phyloP scores from a whole-genome alignment of 176 grass and related monocot genomes.

The Avena eriantha region DNA sequence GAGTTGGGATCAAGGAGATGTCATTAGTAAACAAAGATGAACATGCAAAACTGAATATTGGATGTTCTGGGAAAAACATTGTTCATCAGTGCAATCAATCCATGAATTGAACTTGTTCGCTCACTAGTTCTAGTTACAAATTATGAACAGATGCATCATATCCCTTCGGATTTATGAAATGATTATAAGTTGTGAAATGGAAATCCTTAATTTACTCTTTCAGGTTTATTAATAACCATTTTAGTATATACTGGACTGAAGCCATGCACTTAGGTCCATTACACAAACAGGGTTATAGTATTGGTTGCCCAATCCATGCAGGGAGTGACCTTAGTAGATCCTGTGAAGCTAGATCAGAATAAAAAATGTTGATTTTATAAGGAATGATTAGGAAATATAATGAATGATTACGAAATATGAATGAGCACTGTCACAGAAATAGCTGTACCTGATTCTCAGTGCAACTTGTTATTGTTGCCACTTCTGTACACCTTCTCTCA shows the following conservation, averaged over 20 bases:
- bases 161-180: slow-evolving; percentile 17
- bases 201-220: slow-evolving; percentile 12
- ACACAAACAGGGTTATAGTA: neutral
- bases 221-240: slow-evolving; percentile 25
- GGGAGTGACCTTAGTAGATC: neutral
- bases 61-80: slow-evolving; percentile 11
- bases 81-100: neutral
- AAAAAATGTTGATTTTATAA: slow-evolving; percentile 30
- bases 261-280: neutral
- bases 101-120: slow-evolving; percentile 20
- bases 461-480: slow-evolving; percentile 43
- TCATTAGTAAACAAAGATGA: slow-evolving; percentile 34
- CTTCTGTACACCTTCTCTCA: slow-evolving; percentile 46
- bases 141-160: slow-evolving; percentile 9
- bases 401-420: slow-evolving; percentile 1
- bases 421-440: slow-evolving; percentile 2
- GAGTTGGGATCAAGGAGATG: slow-evolving; percentile 20
- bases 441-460: slow-evolving; percentile 70
- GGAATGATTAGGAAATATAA: slow-evolving; percentile 3
- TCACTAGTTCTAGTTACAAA: neutral
- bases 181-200: neutral
- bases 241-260: slow-evolving; percentile 17
- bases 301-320: neutral
- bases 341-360: slow-evolving; percentile 3
- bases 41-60: slow-evolving; percentile 19